phyloP scores from a whole-genome alignment of 805 yeast species.

The Metschnikowia dekortorum region DNA sequence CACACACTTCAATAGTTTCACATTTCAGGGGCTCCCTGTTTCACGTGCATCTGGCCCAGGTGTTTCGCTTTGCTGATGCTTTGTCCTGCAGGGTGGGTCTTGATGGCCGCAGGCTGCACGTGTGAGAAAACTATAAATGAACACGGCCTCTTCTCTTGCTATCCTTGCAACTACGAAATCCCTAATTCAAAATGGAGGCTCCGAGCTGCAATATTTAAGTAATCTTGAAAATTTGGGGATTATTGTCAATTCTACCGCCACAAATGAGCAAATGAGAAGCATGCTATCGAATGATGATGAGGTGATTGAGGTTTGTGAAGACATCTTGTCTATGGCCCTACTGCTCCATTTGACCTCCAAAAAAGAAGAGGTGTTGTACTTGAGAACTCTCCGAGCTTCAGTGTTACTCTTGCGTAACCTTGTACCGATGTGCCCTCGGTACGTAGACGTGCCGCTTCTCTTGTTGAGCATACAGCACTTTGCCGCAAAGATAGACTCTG shows the following conservation, averaged over 20 bases:
- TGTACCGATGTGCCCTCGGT: constrained; percentile 22
- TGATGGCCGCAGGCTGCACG: background rate
- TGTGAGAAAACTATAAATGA: constrained; percentile 2
- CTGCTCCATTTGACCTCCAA: constrained; percentile 1
- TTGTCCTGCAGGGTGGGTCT: background rate
- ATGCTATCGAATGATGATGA: background rate
- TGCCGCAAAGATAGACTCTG: background rate
- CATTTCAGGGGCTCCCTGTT: background rate
- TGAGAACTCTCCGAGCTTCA: constrained; percentile 44
- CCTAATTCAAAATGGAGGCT: constrained; percentile 5
- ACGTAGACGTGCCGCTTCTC: constrained; percentile 5
- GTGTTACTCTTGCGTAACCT: constrained; percentile 48
- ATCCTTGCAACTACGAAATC: background rate
- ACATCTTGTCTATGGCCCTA: constrained; percentile 8
- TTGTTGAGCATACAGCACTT: constrained; percentile 9
- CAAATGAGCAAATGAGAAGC: background rate
- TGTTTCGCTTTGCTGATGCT: background rate
- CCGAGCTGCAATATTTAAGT: background rate
- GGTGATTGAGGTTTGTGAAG: constrained; percentile 6
- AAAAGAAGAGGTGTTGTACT: constrained; percentile 6
- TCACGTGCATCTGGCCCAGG: background rate
- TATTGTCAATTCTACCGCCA: constrained; percentile 1
- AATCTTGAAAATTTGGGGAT: background rate
- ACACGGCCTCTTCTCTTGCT: background rate
- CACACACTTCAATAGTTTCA: no score